These are phyloP conservation scores for Sporothrix schenckii DNA, from an alignment of 2,329 filamentous ascomycete species.

Conservation along the genomic window DNA sequence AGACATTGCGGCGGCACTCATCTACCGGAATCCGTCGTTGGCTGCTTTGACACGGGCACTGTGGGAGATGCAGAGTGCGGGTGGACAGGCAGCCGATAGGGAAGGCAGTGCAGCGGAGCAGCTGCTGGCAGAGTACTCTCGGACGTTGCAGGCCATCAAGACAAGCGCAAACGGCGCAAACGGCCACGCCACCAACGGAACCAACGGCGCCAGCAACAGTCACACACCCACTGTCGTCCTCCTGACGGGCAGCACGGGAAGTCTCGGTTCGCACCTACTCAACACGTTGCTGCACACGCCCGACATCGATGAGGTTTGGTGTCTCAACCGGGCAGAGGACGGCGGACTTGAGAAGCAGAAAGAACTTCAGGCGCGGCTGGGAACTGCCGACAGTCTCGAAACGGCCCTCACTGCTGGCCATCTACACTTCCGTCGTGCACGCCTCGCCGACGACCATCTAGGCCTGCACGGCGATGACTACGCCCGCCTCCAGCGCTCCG, in stretches of 20 bases:
- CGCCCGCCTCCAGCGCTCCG: neutral
- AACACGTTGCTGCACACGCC: neutral
- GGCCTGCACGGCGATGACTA: neutral
- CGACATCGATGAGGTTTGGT: neutral
- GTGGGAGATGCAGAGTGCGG: neutral
- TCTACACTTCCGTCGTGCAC: conserved; percentile 9
- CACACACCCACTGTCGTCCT: neutral
- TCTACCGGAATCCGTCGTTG: conserved; percentile 19
- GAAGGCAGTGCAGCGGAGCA: neutral
- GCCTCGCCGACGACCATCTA: neutral
- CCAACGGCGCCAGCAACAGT: neutral
- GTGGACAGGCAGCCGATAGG: neutral
- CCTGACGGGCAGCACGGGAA: conserved; percentile 26
- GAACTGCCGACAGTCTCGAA: neutral
- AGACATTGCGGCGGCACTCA: neutral
- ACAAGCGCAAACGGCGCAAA: neutral
- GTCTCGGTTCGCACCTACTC: conserved; percentile 18
- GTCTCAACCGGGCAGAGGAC: conserved; percentile 13
- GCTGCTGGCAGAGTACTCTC: neutral
- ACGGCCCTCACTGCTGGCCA: neutral
- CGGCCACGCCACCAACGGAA: neutral
- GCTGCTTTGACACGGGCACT: neutral
- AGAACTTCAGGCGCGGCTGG: neutral
- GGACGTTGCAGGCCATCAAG: neutral
- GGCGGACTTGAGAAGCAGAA: neutral